Percentiles rank a stretch among this genome's conserved stretches.
phyloP scores from a whole-genome alignment of 1,139 yeast species.

The Saccharomyces hybrid region DNA sequence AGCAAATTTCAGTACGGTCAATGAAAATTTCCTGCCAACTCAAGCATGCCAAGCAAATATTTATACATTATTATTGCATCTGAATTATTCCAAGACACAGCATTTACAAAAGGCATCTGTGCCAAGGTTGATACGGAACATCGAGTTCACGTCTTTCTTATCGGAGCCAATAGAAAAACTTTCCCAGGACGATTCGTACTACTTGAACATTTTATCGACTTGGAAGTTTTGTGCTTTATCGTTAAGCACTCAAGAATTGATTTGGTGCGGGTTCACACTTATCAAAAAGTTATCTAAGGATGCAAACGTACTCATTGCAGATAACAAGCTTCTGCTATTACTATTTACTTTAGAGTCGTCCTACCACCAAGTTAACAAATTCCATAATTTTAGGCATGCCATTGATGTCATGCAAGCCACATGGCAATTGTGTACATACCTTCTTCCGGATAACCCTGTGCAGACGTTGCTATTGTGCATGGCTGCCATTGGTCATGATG shows the following conservation, averaged over 20 bases:
- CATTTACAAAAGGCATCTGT: slow-evolving; percentile 1
- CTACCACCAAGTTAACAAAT: slow-evolving; percentile 78
- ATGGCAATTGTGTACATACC: slow-evolving; percentile 21
- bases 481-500: slow-evolving; percentile 91
- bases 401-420: slow-evolving; percentile 93
- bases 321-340: slow-evolving; percentile 22
- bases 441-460: slow-evolving; percentile 11
- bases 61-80: slow-evolving; percentile 3
- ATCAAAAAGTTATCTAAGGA: slow-evolving; percentile 17
- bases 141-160: neutral
- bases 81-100: neutral
- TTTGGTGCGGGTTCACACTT: slow-evolving; percentile 25
- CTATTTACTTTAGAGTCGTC: slow-evolving; percentile 46
- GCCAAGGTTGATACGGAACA: neutral
- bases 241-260: slow-evolving; percentile 21
- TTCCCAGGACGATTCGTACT: slow-evolving; percentile 9
- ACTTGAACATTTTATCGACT: slow-evolving; percentile 17
- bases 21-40: neutral
- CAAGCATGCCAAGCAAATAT: neutral
- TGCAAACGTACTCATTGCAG: slow-evolving; percentile 14
- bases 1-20: neutral
- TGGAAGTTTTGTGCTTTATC: slow-evolving; percentile 31
- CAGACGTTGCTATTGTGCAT: slow-evolving; percentile 40
- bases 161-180: neutral
- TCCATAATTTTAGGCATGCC: slow-evolving; percentile 93